Base-by-base conservation (phyloP, 148 eudicot genomes). In the Rhododendron henanense region DNA sequence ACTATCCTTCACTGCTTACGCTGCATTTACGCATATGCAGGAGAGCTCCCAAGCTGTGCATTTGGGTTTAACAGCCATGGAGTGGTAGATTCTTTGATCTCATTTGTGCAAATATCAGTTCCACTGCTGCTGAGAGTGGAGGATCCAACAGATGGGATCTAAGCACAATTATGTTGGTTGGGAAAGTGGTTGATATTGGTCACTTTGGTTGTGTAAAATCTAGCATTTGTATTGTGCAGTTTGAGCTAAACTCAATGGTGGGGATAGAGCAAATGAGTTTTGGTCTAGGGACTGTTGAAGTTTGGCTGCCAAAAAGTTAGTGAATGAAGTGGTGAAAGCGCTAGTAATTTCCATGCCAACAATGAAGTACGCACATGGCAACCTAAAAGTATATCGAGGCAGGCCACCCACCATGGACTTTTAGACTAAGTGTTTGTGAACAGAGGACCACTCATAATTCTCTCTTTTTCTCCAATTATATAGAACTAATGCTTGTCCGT, bases 291-390 rank as follows among this genome's bases (percentile, higher is more conserved):
- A 83, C 82, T 84, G 90, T 84, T 90, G 91, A 89, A 87, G 93
- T 92, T 92, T 92, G 93, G 93, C 90, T 77, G 91, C 92, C 93
- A 86, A 83, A 88, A 83, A 83, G 59, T 48, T 8, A 39, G 79
- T 53, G 71, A 83, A 41, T 11, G 3, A 44, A 63, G 75, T 61
- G 84, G 74, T 11, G 74, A 35, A 61, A 37, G 76, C 47, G 37
- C 53, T n/a, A 44, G 39, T 28, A 31, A 79, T 25, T 16, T 79
- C 82, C 18, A 69, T 28, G 5, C 3, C 23, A 51, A 28, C 25
- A 47, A 23, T 78, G 41, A 47, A 50, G 41, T 19, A 37, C 13
- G 14, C 14, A 5, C 63, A 48, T 79, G 31, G 39, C 63, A 79
- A 79, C 82, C 82, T 79, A 79, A 79, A 79, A 79, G 82, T 15